phyloP scores from a whole-genome alignment of 106 monocot species.

The Acorus gramineus region DNA sequence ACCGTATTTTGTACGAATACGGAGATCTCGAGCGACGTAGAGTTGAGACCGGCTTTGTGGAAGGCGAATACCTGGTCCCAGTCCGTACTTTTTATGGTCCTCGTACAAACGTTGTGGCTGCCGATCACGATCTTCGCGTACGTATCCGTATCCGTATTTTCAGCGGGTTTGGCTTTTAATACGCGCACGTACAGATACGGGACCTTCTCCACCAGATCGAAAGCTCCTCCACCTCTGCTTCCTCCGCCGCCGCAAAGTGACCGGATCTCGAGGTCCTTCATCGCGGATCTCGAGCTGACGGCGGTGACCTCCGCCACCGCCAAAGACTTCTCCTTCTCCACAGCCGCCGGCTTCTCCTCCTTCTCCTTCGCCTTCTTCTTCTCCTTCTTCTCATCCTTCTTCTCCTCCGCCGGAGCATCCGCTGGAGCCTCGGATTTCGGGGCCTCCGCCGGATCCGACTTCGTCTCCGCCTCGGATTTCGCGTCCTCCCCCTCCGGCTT shows the following conservation, averaged over 20 bases:
- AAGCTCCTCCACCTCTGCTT: conserved; percentile 13
- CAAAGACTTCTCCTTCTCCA: not conserved
- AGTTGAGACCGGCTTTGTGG: conserved; percentile 63
- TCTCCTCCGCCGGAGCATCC: conserved; percentile 5
- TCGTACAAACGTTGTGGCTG: conserved; percentile 46
- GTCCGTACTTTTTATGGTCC: conserved; percentile 19
- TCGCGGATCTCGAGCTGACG: too few relatives aligned
- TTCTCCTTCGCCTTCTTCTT: conserved; percentile 22
- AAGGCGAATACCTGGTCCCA: conserved; percentile 93
- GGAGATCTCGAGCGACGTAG: conserved; percentile 55
- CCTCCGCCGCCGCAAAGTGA: conserved; percentile 14
- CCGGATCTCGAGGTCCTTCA: conserved; percentile 24
- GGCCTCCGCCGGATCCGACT: conserved; percentile 9
- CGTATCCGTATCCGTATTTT: conserved; percentile 5
- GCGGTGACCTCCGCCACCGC: not conserved
- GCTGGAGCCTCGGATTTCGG: conserved; percentile 3
- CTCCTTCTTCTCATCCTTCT: conserved; percentile 11
- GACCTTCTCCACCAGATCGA: conserved; percentile 72
- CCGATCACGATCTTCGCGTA: conserved; percentile 64
- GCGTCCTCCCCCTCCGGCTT: conserved; percentile 3
- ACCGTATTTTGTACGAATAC: conserved; percentile 27
- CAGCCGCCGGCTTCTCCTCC: conserved; percentile 4
- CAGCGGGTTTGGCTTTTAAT: conserved; percentile 43
- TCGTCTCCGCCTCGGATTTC: not conserved
- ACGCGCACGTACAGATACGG: conserved; percentile 74